phyloP scores from a whole-genome alignment of 2,329 filamentous ascomycete species.

The Emmonsia crescens region DNA sequence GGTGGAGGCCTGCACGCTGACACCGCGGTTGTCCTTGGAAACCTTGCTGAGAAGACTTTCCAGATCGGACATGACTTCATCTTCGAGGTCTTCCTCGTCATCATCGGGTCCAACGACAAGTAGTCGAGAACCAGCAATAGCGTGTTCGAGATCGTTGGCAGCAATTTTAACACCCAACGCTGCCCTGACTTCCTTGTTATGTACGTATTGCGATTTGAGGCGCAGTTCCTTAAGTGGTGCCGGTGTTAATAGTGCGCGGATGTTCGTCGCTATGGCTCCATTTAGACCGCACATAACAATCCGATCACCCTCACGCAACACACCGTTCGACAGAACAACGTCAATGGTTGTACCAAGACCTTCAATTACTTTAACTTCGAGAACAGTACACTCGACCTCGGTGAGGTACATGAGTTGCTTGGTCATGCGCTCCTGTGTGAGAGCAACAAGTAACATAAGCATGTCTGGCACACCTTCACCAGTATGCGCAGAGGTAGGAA shows the following conservation, averaged over 20 bases:
- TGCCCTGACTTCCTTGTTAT: slow-evolving; percentile 99
- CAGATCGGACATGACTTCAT: slow-evolving; percentile 92
- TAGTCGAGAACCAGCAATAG: slow-evolving; percentile 90
- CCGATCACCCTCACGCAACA: slow-evolving; percentile 84
- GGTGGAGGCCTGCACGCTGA: slow-evolving; percentile 93
- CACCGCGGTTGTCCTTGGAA: slow-evolving; percentile 83
- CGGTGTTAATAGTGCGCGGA: slow-evolving; percentile 85
- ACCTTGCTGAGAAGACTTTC: slow-evolving; percentile 85
- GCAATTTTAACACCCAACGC: slow-evolving; percentile 98
- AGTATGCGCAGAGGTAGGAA: slow-evolving; percentile 95
- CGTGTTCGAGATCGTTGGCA: slow-evolving; percentile 86
- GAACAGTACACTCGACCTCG: slow-evolving; percentile 92
- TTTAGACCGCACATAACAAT: slow-evolving; percentile 96
- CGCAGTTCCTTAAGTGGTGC: slow-evolving; percentile 88
- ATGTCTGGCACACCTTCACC: slow-evolving; percentile 98
- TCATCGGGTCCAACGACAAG: slow-evolving; percentile 91
- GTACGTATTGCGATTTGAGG: slow-evolving; percentile 90
- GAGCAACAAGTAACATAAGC: slow-evolving; percentile 83
- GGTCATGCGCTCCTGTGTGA: slow-evolving; percentile 97
- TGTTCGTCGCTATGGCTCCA: slow-evolving; percentile 87
- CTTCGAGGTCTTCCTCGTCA: slow-evolving; percentile 91
- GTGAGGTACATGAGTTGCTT: slow-evolving; percentile 96
- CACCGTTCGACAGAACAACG: slow-evolving; percentile 91
- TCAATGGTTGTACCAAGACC: slow-evolving; percentile 98
- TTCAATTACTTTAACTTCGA: slow-evolving; percentile 98